A percentile compares a stretch with the other conserved stretches of the same genome.
These are phyloP conservation scores for Cutaneotrichosporon sp. DNA, from an alignment of 1,284 basidiomycete species.

Conservation along the genomic window DNA sequence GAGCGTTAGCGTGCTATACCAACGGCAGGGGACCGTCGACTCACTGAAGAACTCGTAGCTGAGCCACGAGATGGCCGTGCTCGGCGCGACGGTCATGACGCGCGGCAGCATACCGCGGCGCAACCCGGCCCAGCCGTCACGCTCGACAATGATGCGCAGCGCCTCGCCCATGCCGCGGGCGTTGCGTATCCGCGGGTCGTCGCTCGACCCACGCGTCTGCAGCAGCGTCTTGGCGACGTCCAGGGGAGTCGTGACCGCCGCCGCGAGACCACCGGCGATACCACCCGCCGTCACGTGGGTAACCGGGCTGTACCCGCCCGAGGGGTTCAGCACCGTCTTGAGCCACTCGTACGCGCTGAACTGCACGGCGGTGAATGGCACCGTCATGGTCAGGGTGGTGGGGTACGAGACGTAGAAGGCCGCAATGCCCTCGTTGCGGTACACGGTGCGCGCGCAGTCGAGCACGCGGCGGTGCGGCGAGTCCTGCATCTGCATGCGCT, in stretches of 20 bases:
- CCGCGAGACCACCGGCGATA: conserved; percentile 89
- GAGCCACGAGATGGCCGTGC: conserved; percentile 96
- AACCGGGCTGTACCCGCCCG: conserved; percentile 80
- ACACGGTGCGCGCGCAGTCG: conserved; percentile 77
- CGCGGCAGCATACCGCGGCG: conserved; percentile 84
- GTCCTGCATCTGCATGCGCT: conserved; percentile 96
- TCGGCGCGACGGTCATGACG: conserved; percentile 94
- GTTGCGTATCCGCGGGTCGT: conserved; percentile 78
- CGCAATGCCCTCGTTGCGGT: conserved; percentile 77
- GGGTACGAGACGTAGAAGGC: conserved; percentile 99
- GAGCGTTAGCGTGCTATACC: conserved; percentile 16
- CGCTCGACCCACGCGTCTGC: conserved; percentile 86
- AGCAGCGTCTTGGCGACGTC: conserved; percentile 90
- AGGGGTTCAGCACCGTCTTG: conserved; percentile 84
- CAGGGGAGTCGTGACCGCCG: conserved; percentile 92
- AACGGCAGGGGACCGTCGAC: conserved; percentile 55
- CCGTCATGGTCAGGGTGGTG: conserved; percentile 93
- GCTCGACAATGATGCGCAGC: conserved; percentile 79
- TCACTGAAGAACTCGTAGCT: conserved; percentile 95
- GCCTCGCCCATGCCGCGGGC: conserved; percentile 87
- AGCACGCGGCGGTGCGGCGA: conserved; percentile 84
- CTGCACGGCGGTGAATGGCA: conserved; percentile 98
- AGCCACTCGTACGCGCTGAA: conserved; percentile 96
- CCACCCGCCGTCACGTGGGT: conserved; percentile 92
- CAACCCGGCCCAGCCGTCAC: conserved; percentile 86